Base-by-base conservation (phyloP, 192 early-diverging fungal species). In the Physocladia obscura region DNA sequence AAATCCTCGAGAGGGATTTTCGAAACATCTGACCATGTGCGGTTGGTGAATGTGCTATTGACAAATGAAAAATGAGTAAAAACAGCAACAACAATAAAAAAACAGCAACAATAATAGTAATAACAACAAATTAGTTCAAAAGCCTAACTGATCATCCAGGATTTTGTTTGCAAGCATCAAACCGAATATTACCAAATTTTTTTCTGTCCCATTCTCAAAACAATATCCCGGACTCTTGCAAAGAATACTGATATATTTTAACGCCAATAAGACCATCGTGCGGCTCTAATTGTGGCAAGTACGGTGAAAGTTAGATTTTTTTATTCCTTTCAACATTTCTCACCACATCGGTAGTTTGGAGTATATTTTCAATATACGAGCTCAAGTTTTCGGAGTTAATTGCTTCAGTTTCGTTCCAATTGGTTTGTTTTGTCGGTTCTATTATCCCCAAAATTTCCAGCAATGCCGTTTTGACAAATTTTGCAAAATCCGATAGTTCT, bases 121-220 rank as follows among this genome's bases (percentile, higher is more conserved):
- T 15, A 13, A 31, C 48, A 4, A 2, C 29, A 30, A 6, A 31
- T 13, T 48, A 32, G 40, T 4, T 38, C 13, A 17, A 19, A 26
- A 21, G 27, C 54, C 29, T 27, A 54, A 68, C 65, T 68, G 65
- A 57, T 68, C 65, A 30, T 68, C 65, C 50, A 68, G 29, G 19
- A 68, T 68, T 38, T 68, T 68, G 54, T 68, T 68, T 56, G 65
- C 50, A n/a, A 68, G 37, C 65, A 68, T 68, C 34, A 68, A 40
- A 19, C 65, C 65, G 56, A 68, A 68, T 2, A 57, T 68, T 5
- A 68, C 40, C 6, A 68, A n/a, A 49, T 68, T 68, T 34, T 68
- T 68, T 68, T 68, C 65, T 1, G 50, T 56, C 29, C 65, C 65
- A 4, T 21, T 4, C 37, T 55, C 50, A 68, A 57, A 54, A 0